These are phyloP conservation scores for Acrasis kona DNA, from an alignment of 78 protist genomes.

Conservation along the genomic window DNA sequence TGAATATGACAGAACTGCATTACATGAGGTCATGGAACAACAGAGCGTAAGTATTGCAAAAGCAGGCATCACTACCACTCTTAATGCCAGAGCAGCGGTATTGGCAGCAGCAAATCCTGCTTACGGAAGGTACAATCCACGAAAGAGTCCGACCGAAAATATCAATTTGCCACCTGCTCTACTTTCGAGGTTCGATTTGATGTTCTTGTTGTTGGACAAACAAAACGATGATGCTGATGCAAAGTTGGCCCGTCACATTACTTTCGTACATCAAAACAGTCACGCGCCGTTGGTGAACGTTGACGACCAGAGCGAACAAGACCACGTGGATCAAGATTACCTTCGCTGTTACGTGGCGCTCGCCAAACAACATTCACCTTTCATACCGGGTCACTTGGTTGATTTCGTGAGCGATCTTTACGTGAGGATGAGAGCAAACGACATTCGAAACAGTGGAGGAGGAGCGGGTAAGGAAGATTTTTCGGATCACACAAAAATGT, in stretches of 20 bases:
- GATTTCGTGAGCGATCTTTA: not conserved
- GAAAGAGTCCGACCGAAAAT: conserved; percentile 57
- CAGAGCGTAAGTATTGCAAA: conserved; percentile 98
- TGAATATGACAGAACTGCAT: conserved; percentile 91
- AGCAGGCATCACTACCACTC: conserved; percentile 96
- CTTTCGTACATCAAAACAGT: conserved; percentile 66
- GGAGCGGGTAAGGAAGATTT: conserved; percentile 4
- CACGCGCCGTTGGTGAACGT: not conserved
- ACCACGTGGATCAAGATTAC: not conserved
- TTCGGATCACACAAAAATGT: conserved; percentile 22
- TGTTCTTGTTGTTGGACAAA: conserved; percentile 86
- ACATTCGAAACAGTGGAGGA: not conserved
- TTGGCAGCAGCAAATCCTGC: conserved; percentile 99
- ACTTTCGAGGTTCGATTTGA: conserved; percentile 88
- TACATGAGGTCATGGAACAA: conserved; percentile 99
- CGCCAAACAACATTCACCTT: not conserved
- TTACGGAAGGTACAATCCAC: conserved; percentile 82
- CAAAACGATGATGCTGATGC: conserved; percentile 64
- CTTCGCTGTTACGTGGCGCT: not conserved
- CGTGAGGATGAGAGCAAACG: not conserved
- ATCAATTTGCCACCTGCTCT: conserved; percentile 94
- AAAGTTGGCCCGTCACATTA: conserved; percentile 84
- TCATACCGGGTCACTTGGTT: not conserved
- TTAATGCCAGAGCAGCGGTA: conserved; percentile 96
- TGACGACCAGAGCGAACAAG: too few species aligned